Evolutionary conservation across 1,284 basidiomycete species (phyloP), one percentile per base, ranked within the genome.

Genomic region (Calocybe gambosa): DNA sequence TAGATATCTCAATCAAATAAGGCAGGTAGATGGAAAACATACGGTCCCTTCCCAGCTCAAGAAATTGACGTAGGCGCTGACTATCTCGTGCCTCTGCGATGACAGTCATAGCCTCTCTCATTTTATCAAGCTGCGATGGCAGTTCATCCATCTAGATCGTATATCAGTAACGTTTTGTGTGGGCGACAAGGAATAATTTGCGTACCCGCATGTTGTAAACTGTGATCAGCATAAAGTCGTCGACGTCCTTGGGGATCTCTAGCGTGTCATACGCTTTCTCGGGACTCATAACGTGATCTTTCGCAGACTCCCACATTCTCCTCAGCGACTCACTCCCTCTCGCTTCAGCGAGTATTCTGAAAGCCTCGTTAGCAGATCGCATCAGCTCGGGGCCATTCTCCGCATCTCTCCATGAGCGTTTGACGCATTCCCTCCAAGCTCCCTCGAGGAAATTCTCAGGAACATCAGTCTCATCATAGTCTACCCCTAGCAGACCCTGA

Each of bases 61-160:
- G 60, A 60, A 84, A 86, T 46, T 77, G 71, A 19, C 77, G 74
- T 45, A 95, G 60, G 12, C 82, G 78, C n/a, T 73, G 71, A 59
- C 89, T 93, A 44, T 86, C 76, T 39, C 85, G 74, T 6, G 77
- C 70, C 55, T 91, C 83, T 0, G 85, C 78, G 37, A 91, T 82
- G 21, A 85, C 75, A 19, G 63, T 56, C 54, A 91, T 60, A 0
- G 82, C 82, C 46, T 86, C 82, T 35, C 74, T 73, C 80, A 86
- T 79, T 57, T 74, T 75, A 10, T 82, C 76, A 12, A 69, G 53
- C 56, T 84, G 81, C 39, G 68, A 65, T 6, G 84, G 79, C 39
- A 69, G 78, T 56, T 94, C 92, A 15, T 80, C 76, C 10, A 89
- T 64, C 85, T 93, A 39, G 46, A 43, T 34, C 46, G 52, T 49